These are phyloP conservation scores for Gossypium sturtianum DNA, from an alignment of 345 rosid genomes.

Conservation along the genomic window DNA sequence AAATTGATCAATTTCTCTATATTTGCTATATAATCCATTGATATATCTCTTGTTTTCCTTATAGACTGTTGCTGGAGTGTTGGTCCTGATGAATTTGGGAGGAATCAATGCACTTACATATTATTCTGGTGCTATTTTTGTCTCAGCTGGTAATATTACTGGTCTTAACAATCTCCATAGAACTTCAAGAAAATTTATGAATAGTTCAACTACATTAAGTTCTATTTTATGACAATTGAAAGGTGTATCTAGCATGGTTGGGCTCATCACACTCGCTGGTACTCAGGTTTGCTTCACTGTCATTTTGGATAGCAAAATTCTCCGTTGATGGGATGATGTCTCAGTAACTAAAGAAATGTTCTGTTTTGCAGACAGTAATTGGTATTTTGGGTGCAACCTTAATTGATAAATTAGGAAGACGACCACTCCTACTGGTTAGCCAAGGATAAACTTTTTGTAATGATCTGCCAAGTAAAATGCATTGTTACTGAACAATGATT, in stretches of 20 bases:
- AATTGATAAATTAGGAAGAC: constrained; percentile 31
- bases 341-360: background rate
- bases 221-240: background rate
- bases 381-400: constrained; percentile 15
- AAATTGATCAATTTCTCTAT: background rate
- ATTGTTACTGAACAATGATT: background rate
- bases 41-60: background rate
- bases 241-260: constrained; percentile 3
- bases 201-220: background rate
- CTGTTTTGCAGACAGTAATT: background rate
- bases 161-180: background rate
- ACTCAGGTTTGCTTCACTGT: background rate
- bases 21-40: background rate
- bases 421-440: constrained; percentile 38
- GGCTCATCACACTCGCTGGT: background rate
- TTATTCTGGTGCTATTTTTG: background rate
- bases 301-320: background rate
- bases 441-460: background rate
- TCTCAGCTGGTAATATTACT: constrained; percentile 1
- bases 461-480: background rate
- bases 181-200: background rate
- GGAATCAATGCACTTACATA: background rate
- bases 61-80: background rate
- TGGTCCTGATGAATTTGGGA: background rate
- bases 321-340: background rate